A percentile compares a stretch with the other conserved stretches of the same genome.
Conservation (phyloP, 108 stramenopile genomes). For the Skeletonema marinoi region DNA sequence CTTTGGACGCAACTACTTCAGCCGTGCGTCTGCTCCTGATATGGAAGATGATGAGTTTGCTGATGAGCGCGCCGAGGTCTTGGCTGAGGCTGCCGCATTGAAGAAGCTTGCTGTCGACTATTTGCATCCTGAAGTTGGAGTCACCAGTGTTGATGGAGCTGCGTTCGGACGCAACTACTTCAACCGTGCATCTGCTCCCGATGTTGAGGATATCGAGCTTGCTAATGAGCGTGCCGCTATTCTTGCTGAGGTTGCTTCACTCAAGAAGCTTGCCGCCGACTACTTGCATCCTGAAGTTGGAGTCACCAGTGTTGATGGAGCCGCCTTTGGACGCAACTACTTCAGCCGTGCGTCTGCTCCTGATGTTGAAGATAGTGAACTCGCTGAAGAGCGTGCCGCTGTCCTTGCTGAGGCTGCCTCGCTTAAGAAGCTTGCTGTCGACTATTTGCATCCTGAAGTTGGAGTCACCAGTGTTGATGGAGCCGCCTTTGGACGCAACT, state of each 20-base stretch:
- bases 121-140: conserved; percentile 64
- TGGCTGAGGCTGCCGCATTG: background rate
- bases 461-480: conserved; percentile 38
- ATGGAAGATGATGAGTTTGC: background rate
- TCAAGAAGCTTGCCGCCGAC: too few species aligned
- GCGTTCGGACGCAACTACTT: conserved; percentile 59
- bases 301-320: conserved; percentile 30
- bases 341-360: conserved; percentile 59
- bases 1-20: conserved; percentile 58
- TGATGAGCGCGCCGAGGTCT: too few species aligned
- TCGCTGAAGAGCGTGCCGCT: background rate
- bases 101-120: conserved; percentile 43
- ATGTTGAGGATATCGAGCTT: background rate
- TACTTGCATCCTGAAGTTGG: conserved; percentile 70
- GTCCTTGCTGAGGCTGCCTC: too few species aligned
- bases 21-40: conserved; percentile 51
- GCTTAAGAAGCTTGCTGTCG: conserved; percentile 11
- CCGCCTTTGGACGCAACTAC: conserved; percentile 51
- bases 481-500: conserved; percentile 41
- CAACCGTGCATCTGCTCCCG: conserved; percentile 51
- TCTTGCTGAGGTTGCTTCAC: too few species aligned
- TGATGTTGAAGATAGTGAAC: background rate
- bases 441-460: conserved; percentile 69
- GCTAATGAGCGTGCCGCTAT: too few species aligned
- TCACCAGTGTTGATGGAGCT: conserved; percentile 22